A percentile compares a stretch with the other conserved stretches of the same genome.
These are phyloP conservation scores for Euphorbia peplus DNA, from an alignment of 345 rosid species.

Conservation along the genomic window DNA sequence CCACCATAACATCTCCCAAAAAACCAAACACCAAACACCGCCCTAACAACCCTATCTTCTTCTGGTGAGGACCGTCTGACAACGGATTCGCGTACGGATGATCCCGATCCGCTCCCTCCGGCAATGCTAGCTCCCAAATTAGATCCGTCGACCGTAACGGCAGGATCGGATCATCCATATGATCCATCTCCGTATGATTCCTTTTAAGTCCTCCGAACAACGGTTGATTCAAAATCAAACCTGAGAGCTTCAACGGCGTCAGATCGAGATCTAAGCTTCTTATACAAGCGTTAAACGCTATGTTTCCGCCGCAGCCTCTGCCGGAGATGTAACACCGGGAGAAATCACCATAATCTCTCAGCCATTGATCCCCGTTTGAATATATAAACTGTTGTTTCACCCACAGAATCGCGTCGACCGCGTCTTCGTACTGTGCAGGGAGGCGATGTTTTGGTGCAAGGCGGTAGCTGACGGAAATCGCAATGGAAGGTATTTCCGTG, in stretches of 20 bases:
- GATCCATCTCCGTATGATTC: slow-evolving; percentile 22
- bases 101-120: slow-evolving; percentile 31
- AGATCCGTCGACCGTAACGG: slow-evolving; percentile 28
- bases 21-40: slow-evolving; percentile 25
- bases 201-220: slow-evolving; percentile 38
- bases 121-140: slow-evolving; percentile 38
- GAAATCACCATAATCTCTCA: slow-evolving; percentile 33
- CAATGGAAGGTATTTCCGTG: slow-evolving; percentile 26
- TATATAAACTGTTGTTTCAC: slow-evolving; percentile 12
- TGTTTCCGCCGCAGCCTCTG: slow-evolving; percentile 35
- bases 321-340: slow-evolving; percentile 34
- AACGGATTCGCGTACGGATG: slow-evolving; percentile 36
- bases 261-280: slow-evolving; percentile 8
- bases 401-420: slow-evolving; percentile 38
- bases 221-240: slow-evolving; percentile 34
- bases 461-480: slow-evolving; percentile 35
- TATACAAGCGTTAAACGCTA: slow-evolving; percentile 25
- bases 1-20: slow-evolving; percentile 24
- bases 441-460: slow-evolving; percentile 40
- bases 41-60: slow-evolving; percentile 7
- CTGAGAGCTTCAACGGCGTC: slow-evolving; percentile 24
- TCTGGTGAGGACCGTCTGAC: slow-evolving; percentile 12
- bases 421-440: slow-evolving; percentile 41
- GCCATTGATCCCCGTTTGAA: slow-evolving; percentile 27
- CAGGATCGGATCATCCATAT: slow-evolving; percentile 18